Evolutionary conservation across 148 eudicot genomes (phyloP), one percentile per base, ranked within the genome.

Genomic region (Agrostemma githago): DNA sequence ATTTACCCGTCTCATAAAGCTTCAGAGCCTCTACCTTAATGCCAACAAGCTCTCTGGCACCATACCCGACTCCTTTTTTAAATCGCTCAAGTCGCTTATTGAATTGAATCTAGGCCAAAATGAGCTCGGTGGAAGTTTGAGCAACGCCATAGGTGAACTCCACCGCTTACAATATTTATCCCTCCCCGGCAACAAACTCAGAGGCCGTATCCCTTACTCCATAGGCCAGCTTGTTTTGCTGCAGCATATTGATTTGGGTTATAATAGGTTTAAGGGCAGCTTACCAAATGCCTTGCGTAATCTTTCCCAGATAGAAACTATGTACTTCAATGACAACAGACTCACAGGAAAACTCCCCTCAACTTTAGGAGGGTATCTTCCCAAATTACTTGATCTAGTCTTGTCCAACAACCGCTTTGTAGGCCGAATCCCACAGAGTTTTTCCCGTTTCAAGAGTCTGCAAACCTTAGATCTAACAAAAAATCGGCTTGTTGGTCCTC

Each of bases 401-500:
- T 78, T 92, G 62, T 77, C 89, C 0, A 82, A 87, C 72, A 92
- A 89, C 75, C 73, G 10, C 0, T 79, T 92, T 11, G 62, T 69
- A 0, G 97, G 96, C 19, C 69, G 72, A 38, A 87, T 92, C 70
- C 98, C 98, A 3, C 34, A 79, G 12, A 87, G 88, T 78, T 84
- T 90, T 62, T 86, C 84, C 37, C 76, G 85, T 72, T 69, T 90
- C 12, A 61, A 70, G 72, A 84, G 64, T 48, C 85, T 90, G 1
- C 87, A 81, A 76, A 70, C 73, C 2, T 66, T 90, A 20, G 90
- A 88, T 64, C 64, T 93, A 48, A 83, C 98, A 2, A 79, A 75
- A 38, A 93, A 93, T 77, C 78, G 48, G 20, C 76, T 90, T 38
- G 68, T 78, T 0, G 86, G 93, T 51, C 80, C 77, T 43, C 53